These are phyloP conservation scores for Coniochaeta sp. DNA, from an alignment of 2,329 filamentous ascomycete species.

Conservation along the genomic window DNA sequence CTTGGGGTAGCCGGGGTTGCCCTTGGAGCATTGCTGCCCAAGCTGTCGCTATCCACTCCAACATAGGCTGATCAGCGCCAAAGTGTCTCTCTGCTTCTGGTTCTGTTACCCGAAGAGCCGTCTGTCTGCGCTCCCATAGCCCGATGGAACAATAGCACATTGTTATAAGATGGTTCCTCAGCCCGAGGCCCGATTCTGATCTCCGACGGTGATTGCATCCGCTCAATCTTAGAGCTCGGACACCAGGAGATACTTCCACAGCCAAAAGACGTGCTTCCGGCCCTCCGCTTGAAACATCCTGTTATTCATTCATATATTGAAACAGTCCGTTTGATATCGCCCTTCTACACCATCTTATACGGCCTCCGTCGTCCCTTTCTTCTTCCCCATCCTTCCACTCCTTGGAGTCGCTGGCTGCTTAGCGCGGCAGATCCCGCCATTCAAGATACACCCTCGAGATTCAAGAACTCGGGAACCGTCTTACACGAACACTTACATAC, in stretches of 20 bases:
- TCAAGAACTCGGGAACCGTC: not conserved
- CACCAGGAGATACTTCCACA: conserved; percentile 2
- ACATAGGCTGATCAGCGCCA: conserved; percentile 23
- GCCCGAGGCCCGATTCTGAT: not conserved
- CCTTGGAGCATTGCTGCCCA: conserved; percentile 34
- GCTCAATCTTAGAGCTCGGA: conserved; percentile 4
- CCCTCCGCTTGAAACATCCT: conserved; percentile 4
- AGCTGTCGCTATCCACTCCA: conserved; percentile 27
- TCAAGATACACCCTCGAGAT: not conserved
- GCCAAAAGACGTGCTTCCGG: conserved; percentile 4
- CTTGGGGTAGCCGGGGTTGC: conserved; percentile 21
- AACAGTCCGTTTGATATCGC: conserved; percentile 7
- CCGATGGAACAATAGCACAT: not conserved
- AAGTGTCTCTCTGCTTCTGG: conserved; percentile 5
- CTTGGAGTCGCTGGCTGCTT: not conserved
- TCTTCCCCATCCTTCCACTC: not conserved
- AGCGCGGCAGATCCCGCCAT: not conserved
- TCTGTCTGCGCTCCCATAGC: conserved; percentile 5
- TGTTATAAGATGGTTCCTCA: not conserved
- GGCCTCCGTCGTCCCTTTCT: not conserved
- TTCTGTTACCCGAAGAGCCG: conserved; percentile 12
- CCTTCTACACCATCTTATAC: not conserved
- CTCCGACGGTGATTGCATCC: conserved; percentile 2
- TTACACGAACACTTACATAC: not conserved
- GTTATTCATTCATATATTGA: conserved; percentile 1